These are phyloP conservation scores for Geosmithia flava DNA, from an alignment of 2,329 filamentous ascomycete genomes.

Conservation along the genomic window DNA sequence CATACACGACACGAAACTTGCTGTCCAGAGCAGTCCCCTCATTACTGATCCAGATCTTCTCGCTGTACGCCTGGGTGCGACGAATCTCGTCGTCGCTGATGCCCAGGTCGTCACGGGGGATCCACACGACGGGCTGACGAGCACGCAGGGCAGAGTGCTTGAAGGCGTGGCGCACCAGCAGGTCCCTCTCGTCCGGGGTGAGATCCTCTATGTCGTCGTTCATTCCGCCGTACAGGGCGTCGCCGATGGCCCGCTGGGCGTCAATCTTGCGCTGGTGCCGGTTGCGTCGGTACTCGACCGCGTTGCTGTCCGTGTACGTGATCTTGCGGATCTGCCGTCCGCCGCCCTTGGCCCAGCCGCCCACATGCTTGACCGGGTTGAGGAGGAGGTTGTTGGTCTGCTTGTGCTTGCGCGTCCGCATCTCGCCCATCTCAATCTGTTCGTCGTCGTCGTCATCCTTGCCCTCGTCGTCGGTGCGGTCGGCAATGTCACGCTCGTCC, in stretches of 20 bases:
- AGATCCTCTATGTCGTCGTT: slow-evolving; percentile 93
- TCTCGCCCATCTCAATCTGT: slow-evolving; percentile 25
- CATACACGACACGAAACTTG: slow-evolving; percentile 72
- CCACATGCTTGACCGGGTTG: slow-evolving; percentile 33
- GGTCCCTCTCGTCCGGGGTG: slow-evolving; percentile 77
- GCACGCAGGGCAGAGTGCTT: slow-evolving; percentile 80
- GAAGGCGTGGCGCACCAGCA: slow-evolving; percentile 77
- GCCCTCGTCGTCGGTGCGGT: neutral
- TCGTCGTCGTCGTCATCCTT: slow-evolving; percentile 3
- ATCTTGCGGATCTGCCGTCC: slow-evolving; percentile 35
- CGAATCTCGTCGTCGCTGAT: slow-evolving; percentile 85
- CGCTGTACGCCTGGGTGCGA: slow-evolving; percentile 63
- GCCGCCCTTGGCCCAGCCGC: slow-evolving; percentile 28
- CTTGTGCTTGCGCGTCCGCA: slow-evolving; percentile 7
- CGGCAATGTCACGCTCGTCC: neutral
- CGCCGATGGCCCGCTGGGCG: slow-evolving; percentile 59
- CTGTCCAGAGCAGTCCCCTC: slow-evolving; percentile 81
- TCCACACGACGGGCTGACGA: slow-evolving; percentile 80
- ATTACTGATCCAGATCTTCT: slow-evolving; percentile 86
- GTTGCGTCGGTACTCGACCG: slow-evolving; percentile 32
- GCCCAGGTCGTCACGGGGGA: slow-evolving; percentile 80
- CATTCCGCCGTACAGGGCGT: slow-evolving; percentile 75
- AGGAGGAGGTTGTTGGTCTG: slow-evolving; percentile 13
- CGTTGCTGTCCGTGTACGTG: slow-evolving; percentile 20
- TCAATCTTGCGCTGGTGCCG: slow-evolving; percentile 53